A percentile compares a stretch with the other conserved stretches of the same genome.
These are phyloP conservation scores for Fusarium lateritium DNA, from an alignment of 2,329 filamentous ascomycete genomes.

Conservation along the genomic window DNA sequence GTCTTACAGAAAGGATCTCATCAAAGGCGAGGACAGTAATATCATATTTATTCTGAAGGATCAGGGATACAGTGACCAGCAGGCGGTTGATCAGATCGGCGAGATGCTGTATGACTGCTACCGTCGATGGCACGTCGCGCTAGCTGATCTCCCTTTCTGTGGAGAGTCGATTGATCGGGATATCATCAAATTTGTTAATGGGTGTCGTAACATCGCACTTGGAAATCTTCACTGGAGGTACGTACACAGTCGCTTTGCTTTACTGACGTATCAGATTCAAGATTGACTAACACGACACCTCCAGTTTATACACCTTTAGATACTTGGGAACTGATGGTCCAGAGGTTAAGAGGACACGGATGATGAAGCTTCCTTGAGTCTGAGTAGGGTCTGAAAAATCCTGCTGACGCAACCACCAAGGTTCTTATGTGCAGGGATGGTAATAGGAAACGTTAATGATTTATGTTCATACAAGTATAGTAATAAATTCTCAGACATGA, in stretches of 20 bases:
- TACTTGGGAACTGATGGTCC: slow-evolving; percentile 20
- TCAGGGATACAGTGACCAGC: slow-evolving; percentile 29
- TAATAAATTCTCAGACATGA: too few species aligned
- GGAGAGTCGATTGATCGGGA: slow-evolving; percentile 28
- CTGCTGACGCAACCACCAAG: too few species aligned
- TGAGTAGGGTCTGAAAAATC: too few species aligned
- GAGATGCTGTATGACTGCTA: slow-evolving; percentile 33
- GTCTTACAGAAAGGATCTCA: slow-evolving; percentile 28
- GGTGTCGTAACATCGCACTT: slow-evolving; percentile 30
- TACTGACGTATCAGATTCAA: fast-evolving
- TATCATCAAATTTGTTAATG: slow-evolving; percentile 31
- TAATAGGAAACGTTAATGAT: too few species aligned
- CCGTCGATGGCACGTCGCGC: slow-evolving; percentile 21
- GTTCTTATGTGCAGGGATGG: too few species aligned
- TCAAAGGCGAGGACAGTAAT: slow-evolving; percentile 29
- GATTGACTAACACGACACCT: not conserved
- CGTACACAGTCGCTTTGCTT: not conserved
- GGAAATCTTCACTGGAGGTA: slow-evolving; percentile 29
- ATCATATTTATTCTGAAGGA: slow-evolving; percentile 32
- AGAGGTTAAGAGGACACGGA: slow-evolving; percentile 23
- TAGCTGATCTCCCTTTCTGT: slow-evolving; percentile 28
- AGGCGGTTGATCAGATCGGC: slow-evolving; percentile 29
- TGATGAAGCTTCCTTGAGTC: slow-evolving; percentile 23
- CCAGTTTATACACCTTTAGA: slow-evolving; percentile 23
- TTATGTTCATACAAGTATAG: too few species aligned